Evolutionary conservation across 1,284 basidiomycete species (phyloP).

Genomic region (Sporisorium sorghi): DNA sequence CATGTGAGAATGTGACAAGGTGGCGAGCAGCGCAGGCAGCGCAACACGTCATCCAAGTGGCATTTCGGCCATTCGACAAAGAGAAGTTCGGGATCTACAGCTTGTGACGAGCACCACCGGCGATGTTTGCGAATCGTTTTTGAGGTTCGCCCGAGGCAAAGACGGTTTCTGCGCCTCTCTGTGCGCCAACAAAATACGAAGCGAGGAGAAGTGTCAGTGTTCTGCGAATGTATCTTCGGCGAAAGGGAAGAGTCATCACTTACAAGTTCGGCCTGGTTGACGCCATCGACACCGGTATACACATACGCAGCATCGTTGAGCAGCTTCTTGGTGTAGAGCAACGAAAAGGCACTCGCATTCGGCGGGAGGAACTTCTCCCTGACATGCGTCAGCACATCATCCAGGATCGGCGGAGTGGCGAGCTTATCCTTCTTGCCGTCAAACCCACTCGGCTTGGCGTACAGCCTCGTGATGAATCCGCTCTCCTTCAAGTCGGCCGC

Average conservation of each 20-base stretch:
- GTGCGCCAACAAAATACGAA: background rate
- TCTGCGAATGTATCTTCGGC: background rate
- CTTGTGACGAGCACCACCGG: constrained; percentile 54
- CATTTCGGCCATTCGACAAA: background rate
- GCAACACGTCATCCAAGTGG: background rate
- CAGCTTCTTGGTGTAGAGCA: constrained; percentile 56
- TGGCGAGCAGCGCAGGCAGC: too few relatives aligned
- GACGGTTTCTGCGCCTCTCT: constrained; percentile 53
- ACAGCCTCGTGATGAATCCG: constrained; percentile 56
- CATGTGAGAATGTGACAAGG: too few relatives aligned
- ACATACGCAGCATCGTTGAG: constrained; percentile 52
- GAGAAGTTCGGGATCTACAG: constrained; percentile 27
- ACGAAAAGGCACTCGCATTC: constrained; percentile 39
- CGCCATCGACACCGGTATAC: constrained; percentile 28
- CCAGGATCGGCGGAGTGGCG: constrained; percentile 41
- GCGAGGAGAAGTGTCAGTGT: background rate
- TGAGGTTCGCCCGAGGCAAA: constrained; percentile 47
- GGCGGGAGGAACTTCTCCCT: constrained; percentile 47
- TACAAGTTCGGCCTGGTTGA: constrained; percentile 54
- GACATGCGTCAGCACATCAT: constrained; percentile 38
- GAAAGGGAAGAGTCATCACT: constrained; percentile 13
- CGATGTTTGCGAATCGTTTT: constrained; percentile 44
- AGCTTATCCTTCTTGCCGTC: constrained; percentile 30
- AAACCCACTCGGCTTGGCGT: constrained; percentile 28
- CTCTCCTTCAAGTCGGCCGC: constrained; percentile 42